These are phyloP conservation scores for Russula sp. DNA, from an alignment of 768 basidiomycete genomes.

Conservation along the genomic window DNA sequence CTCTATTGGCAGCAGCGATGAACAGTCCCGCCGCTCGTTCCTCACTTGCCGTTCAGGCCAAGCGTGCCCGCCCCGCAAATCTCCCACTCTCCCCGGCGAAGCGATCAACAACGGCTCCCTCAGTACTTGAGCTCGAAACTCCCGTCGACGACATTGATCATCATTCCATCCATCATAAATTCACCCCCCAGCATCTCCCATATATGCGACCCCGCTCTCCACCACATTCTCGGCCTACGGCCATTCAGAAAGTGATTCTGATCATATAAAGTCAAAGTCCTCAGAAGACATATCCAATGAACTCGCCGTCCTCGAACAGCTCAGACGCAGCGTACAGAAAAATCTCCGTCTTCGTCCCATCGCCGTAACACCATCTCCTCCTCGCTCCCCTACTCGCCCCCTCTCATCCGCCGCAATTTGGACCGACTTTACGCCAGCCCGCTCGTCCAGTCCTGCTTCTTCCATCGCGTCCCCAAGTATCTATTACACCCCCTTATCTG, in stretches of 20 bases:
- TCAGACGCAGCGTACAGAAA: constrained; percentile 68
- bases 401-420: constrained; percentile 33
- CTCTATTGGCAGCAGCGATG: constrained; percentile 7
- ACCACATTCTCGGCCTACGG: constrained; percentile 29
- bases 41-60: constrained; percentile 31
- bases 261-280: constrained; percentile 20
- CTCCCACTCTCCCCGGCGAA: constrained; percentile 42
- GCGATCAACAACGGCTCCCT: constrained; percentile 32
- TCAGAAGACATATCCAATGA: constrained; percentile 64
- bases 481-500: constrained; percentile 55
- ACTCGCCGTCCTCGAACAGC: constrained; percentile 61
- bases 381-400: constrained; percentile 31
- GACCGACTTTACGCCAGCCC: constrained; percentile 36
- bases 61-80: constrained; percentile 52
- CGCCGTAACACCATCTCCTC: constrained; percentile 44
- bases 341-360: constrained; percentile 80
- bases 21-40: constrained; percentile 20
- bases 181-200: constrained; percentile 35
- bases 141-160: constrained; percentile 39
- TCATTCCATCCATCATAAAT: constrained; percentile 32
- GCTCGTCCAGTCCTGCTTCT: constrained; percentile 48
- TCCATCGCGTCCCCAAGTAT: constrained; percentile 41
- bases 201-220: constrained; percentile 35
- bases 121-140: constrained; percentile 38
- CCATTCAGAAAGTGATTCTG: constrained; percentile 34